Evolutionary conservation across 192 early-diverging fungal genomes (phyloP), one percentile per base, ranked within the genome.

Genomic region (Coemansia sp.): DNA sequence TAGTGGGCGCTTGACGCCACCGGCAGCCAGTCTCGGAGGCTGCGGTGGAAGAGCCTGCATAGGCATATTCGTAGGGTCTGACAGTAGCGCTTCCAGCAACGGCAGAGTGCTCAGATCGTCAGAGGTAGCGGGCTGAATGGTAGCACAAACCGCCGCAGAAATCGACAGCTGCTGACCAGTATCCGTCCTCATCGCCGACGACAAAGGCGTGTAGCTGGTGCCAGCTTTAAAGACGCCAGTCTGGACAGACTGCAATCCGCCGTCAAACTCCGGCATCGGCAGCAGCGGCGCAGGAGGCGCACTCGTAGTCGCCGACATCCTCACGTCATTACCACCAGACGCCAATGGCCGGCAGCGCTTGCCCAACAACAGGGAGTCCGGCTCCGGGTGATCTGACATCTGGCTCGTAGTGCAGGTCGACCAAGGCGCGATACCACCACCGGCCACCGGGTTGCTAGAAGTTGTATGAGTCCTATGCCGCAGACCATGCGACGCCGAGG

Each of bases 51-150:
- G 55, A 28, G 9, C 55, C 8, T 68, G 74, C 39, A 61, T 55
- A 46, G 74, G 74, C 21, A 61, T 47, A 46, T 37, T 65, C 16
- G 72, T n/a, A 21, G 79, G 61, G n/a, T 68, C 74, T 0, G 74
- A 82, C 3, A 82, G 68, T 42, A 82, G 68, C 2, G 79, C 79
- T 35, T 82, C 79, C 30, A 82, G 65, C 50, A 82, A n/a, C 9
- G 79, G 79, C 64, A 82, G 43, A 6, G 73, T 72, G 38, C 73
- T 60, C 33, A 69, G 17, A 53, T 80, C 69, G 50, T 50, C 57
- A 14, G 49, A 47, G 23, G 43, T 50, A 8, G 69, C 38, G 14
- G 62, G 68, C 68, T 70, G 50, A 1, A 37, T 39, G 14, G 68
- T 69, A 26, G 68, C 33, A 30, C 66, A 60, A 14, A 47, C 62